These are phyloP conservation scores for Xylaria sp. DNA, from an alignment of 2,329 filamentous ascomycete genomes.

Conservation along the genomic window DNA sequence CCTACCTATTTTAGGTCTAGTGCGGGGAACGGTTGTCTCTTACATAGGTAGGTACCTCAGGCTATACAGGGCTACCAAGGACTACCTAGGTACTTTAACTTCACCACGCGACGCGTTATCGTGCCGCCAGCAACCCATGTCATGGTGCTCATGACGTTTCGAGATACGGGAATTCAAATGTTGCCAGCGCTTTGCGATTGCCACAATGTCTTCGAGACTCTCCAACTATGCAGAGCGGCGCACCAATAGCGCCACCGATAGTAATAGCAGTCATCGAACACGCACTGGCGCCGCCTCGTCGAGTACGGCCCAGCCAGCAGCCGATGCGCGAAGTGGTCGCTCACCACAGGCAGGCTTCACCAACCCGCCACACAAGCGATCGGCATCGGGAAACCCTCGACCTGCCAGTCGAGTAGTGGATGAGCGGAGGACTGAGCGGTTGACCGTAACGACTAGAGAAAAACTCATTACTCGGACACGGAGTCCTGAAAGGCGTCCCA, in stretches of 20 bases:
- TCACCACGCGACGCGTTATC: slow-evolving; percentile 32
- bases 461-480: slow-evolving; percentile 68
- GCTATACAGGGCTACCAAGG: too few species aligned
- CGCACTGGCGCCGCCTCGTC: slow-evolving; percentile 39
- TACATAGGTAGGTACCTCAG: too few species aligned
- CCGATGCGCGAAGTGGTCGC: slow-evolving; percentile 54
- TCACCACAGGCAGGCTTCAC: slow-evolving; percentile 51
- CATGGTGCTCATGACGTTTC: slow-evolving; percentile 34
- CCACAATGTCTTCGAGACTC: slow-evolving; percentile 53
- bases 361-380: slow-evolving; percentile 65
- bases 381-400: slow-evolving; percentile 67
- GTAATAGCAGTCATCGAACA: slow-evolving; percentile 47
- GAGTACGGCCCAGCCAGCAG: slow-evolving; percentile 33
- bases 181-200: slow-evolving; percentile 39
- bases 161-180: slow-evolving; percentile 39
- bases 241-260: slow-evolving; percentile 54
- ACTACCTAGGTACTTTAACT: slow-evolving; percentile 8
- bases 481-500: slow-evolving; percentile 65
- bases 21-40: too few species aligned
- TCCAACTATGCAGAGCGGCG: slow-evolving; percentile 56
- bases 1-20: too few species aligned
- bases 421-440: slow-evolving; percentile 67
- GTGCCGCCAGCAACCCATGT: not conserved
- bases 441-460: slow-evolving; percentile 71
- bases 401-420: slow-evolving; percentile 61